phyloP scores from a whole-genome alignment of 371 early-diverging fungal species.

The Mortierella sp. region DNA sequence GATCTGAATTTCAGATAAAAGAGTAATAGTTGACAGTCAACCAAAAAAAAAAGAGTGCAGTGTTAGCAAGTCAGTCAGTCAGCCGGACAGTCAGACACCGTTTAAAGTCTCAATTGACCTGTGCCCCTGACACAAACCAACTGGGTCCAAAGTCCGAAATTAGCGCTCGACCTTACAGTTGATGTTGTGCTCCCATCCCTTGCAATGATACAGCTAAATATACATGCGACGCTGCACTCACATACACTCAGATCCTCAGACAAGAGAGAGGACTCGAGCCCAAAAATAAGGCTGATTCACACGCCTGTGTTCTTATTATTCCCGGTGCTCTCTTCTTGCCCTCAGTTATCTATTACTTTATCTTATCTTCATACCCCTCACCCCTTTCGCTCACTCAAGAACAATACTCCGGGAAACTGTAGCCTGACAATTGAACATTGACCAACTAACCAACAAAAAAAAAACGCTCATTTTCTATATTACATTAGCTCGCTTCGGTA shows the following conservation, averaged over 20 bases:
- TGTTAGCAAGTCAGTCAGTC: no score
- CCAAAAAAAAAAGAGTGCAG: no score
- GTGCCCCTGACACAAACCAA: background rate
- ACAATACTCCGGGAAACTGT: background rate
- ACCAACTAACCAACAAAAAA: background rate
- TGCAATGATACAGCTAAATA: background rate
- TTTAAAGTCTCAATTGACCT: background rate
- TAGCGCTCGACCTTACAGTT: conserved; percentile 7
- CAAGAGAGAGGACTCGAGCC: background rate
- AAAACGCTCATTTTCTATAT: background rate
- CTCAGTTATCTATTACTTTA: background rate
- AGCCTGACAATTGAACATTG: background rate
- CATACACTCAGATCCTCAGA: background rate
- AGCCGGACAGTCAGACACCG: background rate
- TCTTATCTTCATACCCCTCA: background rate
- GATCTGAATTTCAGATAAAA: no score
- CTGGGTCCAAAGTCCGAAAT: conserved; percentile 43
- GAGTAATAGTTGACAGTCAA: no score
- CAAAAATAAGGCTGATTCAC: conserved; percentile 2
- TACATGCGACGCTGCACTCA: background rate
- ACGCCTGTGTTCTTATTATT: background rate
- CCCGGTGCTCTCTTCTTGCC: background rate
- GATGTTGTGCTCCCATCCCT: background rate
- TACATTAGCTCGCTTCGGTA: conserved; percentile 37
- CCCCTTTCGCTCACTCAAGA: background rate